Conservation (phyloP, 148 eudicot genomes). For the Dysphania ambrosioides region DNA sequence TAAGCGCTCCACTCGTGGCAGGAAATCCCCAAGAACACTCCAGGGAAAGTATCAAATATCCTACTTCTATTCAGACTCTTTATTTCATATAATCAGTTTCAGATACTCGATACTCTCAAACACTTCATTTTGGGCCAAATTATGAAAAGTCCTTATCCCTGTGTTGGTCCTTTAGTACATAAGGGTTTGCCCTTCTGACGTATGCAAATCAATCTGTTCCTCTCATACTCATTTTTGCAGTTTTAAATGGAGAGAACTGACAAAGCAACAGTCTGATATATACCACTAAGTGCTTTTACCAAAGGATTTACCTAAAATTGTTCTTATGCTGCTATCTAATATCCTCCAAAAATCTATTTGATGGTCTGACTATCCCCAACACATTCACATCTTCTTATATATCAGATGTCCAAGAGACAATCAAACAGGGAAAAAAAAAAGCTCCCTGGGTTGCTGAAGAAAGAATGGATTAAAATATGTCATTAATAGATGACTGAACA, state of each 20-base stretch:
- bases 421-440: neutral
- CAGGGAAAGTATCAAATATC: too few relatives aligned
- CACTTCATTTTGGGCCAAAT: neutral
- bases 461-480: neutral
- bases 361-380: neutral
- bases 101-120: too few relatives aligned
- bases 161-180: neutral
- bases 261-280: neutral
- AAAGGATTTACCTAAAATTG: neutral
- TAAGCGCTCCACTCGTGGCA: too few relatives aligned
- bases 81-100: too few relatives aligned
- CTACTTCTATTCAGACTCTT: too few relatives aligned
- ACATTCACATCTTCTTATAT: neutral
- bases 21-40: too few relatives aligned
- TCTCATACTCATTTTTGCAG: neutral
- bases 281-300: neutral
- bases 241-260: neutral
- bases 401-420: neutral
- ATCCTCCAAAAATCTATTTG: neutral
- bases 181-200: neutral
- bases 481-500: neutral
- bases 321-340: neutral
- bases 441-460: neutral
- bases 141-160: neutral
- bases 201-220: neutral